Base-by-base conservation (phyloP, 2,329 filamentous ascomycete species). In the Sporothrix schenckii region DNA sequence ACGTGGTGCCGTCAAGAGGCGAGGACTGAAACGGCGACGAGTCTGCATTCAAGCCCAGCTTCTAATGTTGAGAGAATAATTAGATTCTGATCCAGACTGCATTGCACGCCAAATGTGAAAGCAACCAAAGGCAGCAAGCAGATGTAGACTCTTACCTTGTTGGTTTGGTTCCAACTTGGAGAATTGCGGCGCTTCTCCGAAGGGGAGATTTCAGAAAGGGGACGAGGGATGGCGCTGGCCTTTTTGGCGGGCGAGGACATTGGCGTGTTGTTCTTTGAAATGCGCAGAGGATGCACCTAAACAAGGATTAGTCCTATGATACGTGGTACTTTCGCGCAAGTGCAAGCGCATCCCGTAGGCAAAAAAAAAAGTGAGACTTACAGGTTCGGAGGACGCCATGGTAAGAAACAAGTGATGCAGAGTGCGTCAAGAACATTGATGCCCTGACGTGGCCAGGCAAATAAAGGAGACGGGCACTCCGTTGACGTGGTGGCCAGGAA, bases 181-280 rank as follows among this genome's bases (percentile, higher is more conserved):
- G 94, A 97, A 83, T 98, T 98, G 76, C 94, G 88, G 78, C 94
- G 88, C 80, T 89, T 90, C 81, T 94, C 92, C 73, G 91, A 91
- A 68, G 92, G 91, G 75, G 91, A 92, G 77, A 99, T 89, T 83
- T 99, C 95, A 73, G 93, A 92, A 74, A 99, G 86, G 71, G 95
- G 92, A 76, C 91, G 89, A 77, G 90, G 87, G 69, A 86, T 81
- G 76, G 86, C 84, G 78, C 83, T 85, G 69, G 83, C 78, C 83
- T 87, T 86, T 80, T 90, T 94, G 77, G 83, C 80, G 58, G 91
- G 88, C 72, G 90, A 89, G 69, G 85, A 79, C 72, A 80, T 82
- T 66, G 86, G 83, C 70, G 83, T 86, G 77, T 81, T 86, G 82
- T 93, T 94, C 81, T 74, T 74, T 52, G 89, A 90, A 77, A 94